These are phyloP conservation scores for Malus hybrid DNA, from an alignment of 331 rosid species.

Conservation along the genomic window DNA sequence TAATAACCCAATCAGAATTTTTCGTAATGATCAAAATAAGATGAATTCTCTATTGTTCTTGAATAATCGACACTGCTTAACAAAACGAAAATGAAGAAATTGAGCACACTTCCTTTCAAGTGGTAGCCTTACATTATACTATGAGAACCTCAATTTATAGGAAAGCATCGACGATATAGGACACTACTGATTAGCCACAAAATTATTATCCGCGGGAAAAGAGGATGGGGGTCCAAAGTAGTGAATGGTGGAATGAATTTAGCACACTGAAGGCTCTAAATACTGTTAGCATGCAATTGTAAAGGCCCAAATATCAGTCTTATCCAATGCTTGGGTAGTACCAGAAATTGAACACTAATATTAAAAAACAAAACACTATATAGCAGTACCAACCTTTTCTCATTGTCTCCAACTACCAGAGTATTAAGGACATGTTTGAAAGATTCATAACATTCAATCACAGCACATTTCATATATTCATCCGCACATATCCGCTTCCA, in stretches of 20 bases:
- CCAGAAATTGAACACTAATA: neutral
- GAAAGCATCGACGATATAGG: neutral
- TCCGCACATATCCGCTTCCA: conserved; percentile 94
- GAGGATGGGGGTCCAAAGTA: neutral
- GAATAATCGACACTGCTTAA: neutral
- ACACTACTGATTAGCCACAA: neutral
- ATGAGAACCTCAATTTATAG: neutral
- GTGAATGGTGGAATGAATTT: neutral
- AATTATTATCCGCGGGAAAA: neutral
- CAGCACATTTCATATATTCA: conserved; percentile 97
- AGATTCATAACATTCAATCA: conserved; percentile 88
- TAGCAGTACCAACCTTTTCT: conserved; percentile 58
- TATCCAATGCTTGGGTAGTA: neutral
- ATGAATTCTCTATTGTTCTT: neutral
- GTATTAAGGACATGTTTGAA: conserved; percentile 54
- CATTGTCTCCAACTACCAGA: conserved; percentile 84
- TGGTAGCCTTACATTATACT: neutral
- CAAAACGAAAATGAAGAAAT: neutral
- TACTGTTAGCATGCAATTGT: neutral
- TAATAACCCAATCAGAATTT: conserved; percentile 29
- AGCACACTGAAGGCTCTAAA: neutral
- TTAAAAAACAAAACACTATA: conserved; percentile 1
- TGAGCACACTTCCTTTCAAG: neutral
- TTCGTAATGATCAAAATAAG: neutral
- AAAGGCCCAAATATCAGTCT: neutral